Conservation (phyloP, 129 eudicot genomes). For the Rutidosis leptorrhynchoides region DNA sequence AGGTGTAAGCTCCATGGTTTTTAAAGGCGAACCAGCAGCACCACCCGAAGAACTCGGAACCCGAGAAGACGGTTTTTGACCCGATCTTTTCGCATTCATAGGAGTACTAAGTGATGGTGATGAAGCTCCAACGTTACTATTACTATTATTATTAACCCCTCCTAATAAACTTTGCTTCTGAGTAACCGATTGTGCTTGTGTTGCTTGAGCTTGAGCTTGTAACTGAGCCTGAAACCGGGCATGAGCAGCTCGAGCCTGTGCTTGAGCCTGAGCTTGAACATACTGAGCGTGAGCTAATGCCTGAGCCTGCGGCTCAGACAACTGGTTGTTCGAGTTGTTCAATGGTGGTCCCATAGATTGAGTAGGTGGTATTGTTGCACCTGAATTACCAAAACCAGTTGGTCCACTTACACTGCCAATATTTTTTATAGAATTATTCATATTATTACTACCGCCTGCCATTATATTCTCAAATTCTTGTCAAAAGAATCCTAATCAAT, state of each 20-base stretch:
- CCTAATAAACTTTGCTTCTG: not conserved
- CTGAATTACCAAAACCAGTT: constrained; percentile 16
- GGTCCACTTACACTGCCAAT: constrained; percentile 14
- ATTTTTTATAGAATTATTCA: constrained; percentile 1
- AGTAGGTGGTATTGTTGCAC: not conserved
- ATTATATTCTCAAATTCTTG: not conserved
- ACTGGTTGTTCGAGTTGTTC: not conserved
- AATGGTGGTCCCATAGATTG: constrained; percentile 1
- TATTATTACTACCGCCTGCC: constrained; percentile 8
- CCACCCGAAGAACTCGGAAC: constrained; percentile 60
- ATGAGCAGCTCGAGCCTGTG: constrained; percentile 13
- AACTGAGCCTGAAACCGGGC: constrained; percentile 9
- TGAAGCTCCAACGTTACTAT: constrained; percentile 33
- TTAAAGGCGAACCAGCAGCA: constrained; percentile 60
- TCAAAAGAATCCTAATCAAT: not conserved
- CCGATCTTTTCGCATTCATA: constrained; percentile 45
- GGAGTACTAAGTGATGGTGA: constrained; percentile 58
- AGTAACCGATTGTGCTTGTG: not conserved
- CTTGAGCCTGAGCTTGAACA: constrained; percentile 9
- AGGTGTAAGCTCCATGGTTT: constrained; percentile 86
- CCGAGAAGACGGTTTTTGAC: constrained; percentile 57
- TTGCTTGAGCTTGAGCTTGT: constrained; percentile 13
- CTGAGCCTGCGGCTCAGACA: constrained; percentile 16
- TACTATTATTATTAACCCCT: constrained; percentile 12
- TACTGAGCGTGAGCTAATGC: constrained; percentile 10